These are phyloP conservation scores for Boletales sp. DNA, from an alignment of 768 basidiomycete species.

Conservation along the genomic window DNA sequence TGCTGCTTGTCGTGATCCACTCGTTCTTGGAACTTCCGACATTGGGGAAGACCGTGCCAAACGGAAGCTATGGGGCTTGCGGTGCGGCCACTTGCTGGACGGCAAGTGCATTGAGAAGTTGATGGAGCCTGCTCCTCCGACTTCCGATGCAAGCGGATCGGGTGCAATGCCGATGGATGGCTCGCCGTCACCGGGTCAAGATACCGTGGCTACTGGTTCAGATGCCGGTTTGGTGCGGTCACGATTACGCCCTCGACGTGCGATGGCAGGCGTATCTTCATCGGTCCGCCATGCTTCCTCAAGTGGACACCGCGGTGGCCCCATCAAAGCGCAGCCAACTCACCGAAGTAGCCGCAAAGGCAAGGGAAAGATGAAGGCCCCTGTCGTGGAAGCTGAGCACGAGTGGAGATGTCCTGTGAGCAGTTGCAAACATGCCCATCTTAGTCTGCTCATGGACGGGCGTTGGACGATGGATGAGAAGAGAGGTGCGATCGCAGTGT, in stretches of 20 bases:
- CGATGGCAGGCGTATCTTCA: conserved; percentile 5
- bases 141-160: conserved; percentile 7
- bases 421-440: conserved; percentile 51
- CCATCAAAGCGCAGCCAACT: background rate
- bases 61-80: conserved; percentile 62
- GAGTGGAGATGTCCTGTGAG: conserved; percentile 66
- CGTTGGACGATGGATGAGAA: conserved; percentile 58
- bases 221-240: conserved; percentile 47
- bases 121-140: conserved; percentile 39
- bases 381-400: conserved; percentile 43
- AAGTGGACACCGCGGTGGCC: conserved; percentile 6
- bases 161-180: conserved; percentile 2
- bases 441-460: conserved; percentile 55
- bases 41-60: conserved; percentile 44
- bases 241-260: conserved; percentile 50
- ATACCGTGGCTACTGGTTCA: conserved; percentile 18
- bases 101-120: conserved; percentile 67
- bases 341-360: conserved; percentile 26
- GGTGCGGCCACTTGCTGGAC: conserved; percentile 77
- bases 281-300: conserved; percentile 5
- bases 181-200: conserved; percentile 23
- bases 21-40: conserved; percentile 50
- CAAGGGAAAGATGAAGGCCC: conserved; percentile 34
- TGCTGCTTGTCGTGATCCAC: conserved; percentile 61
- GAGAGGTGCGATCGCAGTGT: conserved; percentile 37